Base-by-base conservation (phyloP, 805 yeast genomes). In the Metschnikowia lachancei region DNA sequence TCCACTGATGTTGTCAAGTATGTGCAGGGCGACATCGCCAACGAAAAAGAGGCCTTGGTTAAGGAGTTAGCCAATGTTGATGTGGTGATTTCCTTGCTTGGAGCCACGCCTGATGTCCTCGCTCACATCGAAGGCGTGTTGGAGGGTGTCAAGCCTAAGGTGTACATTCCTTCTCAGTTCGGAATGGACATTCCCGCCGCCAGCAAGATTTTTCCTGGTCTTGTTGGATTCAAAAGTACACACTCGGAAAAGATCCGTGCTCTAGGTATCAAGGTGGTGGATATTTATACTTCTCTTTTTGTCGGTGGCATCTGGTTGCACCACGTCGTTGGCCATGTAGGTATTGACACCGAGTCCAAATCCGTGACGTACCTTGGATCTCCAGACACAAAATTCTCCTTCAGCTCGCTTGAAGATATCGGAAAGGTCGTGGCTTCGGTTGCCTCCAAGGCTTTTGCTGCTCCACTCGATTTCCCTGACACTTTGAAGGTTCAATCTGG, bases 61-160 rank as follows among this genome's bases (percentile, higher is more conserved):
- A 65, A 67, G n/a, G 71, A 71, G 18, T 64, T 82, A 36, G 55
- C 60, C 37, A 81, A 78, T 11, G 69, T 64, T 20, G 83, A 81
- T 53, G 82, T 75, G 16, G 62, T 82, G 16, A 58, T 82, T 53
- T 75, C 77, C 49, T 62, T 80, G 35, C 54, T 69, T 36, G 61
- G 68, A 14, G 47, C 60, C 9, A 53, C 52, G 24, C 69, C 75
- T 8, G 57, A 57, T 16, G 40, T 57, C 14, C 70, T 63, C 24
- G 63, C 52, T 0, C 51, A 65, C n/a, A 47, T 74, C 26, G 77
- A 75, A 36, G 71, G 57, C 19, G 43, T 75, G 8, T 73, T 74
- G 3, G 56, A 60, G 10, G 62, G 56, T 24, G 69, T 66, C 42
- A 73, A 75, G 51, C 78, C 80, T 41, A 74, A 75, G 57, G 57